Evolutionary conservation across 495 filamentous ascomycete genomes (phyloP).

Genomic region (Penicillium silybi): DNA sequence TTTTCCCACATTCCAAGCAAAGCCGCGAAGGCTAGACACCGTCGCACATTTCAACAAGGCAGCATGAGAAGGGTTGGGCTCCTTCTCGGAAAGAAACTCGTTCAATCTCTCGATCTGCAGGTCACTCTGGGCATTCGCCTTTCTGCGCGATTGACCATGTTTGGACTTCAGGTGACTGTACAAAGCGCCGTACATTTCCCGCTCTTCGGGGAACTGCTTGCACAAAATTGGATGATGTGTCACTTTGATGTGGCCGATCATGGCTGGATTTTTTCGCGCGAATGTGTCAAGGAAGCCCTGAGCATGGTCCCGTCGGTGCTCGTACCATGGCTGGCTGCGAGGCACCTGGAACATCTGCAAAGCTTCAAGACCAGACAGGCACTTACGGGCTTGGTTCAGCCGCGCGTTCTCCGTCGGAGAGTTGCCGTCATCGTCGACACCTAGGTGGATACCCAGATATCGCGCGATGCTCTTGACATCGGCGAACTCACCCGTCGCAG

Average conservation of each 20-base stretch:
- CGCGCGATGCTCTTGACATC: conserved; percentile 57
- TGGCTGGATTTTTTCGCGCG: conserved; percentile 47
- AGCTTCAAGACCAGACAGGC: conserved; percentile 38
- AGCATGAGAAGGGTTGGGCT: background rate
- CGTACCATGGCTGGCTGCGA: conserved; percentile 50
- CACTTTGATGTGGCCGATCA: conserved; percentile 42
- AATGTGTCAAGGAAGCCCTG: conserved; percentile 53
- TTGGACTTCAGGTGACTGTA: conserved; percentile 40
- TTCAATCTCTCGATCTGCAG: conserved; percentile 36
- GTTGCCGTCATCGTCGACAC: conserved; percentile 46
- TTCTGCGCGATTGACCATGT: conserved; percentile 37
- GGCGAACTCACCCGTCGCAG: conserved; percentile 51
- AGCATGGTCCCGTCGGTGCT: conserved; percentile 43
- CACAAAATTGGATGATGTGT: conserved; percentile 36
- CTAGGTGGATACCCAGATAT: conserved; percentile 53
- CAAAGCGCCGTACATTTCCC: conserved; percentile 44
- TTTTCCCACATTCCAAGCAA: conserved; percentile 1
- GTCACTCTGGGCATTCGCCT: conserved; percentile 11
- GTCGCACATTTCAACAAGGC: background rate
- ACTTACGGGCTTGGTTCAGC: conserved; percentile 17
- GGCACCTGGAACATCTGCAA: conserved; percentile 43
- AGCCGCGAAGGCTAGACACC: background rate
- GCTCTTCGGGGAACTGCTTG: conserved; percentile 37
- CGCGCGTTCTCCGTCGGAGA: conserved; percentile 31
- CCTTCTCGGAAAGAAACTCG: conserved; percentile 27